These are phyloP conservation scores for Aspergillus ibericus DNA, from an alignment of 2,329 filamentous ascomycete genomes.

Conservation along the genomic window DNA sequence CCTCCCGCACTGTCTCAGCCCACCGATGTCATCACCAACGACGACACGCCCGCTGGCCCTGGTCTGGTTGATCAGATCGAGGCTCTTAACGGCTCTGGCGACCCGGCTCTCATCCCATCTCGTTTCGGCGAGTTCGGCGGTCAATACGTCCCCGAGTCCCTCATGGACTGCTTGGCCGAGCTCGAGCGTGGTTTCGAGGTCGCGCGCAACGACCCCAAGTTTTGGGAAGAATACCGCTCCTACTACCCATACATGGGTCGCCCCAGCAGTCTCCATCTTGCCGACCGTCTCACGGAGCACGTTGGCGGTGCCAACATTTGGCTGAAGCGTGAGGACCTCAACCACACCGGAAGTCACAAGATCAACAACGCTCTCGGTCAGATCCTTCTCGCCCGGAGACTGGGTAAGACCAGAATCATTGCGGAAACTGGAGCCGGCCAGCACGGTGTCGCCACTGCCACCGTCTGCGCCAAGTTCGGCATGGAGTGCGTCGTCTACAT, in stretches of 20 bases:
- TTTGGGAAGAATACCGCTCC: constrained; percentile 95
- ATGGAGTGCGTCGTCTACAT: constrained; percentile 99
- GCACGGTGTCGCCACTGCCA: constrained; percentile 96
- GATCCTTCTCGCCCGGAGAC: constrained; percentile 75
- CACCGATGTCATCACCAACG: constrained; percentile 65
- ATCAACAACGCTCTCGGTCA: constrained; percentile 99
- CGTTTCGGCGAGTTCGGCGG: constrained; percentile 95
- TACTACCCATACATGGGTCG: constrained; percentile 98
- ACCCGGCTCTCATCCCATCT: constrained; percentile 66
- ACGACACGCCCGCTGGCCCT: constrained; percentile 56
- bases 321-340: constrained; percentile 95
- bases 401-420: constrained; percentile 97
- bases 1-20: constrained; percentile 53
- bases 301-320: constrained; percentile 94
- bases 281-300: constrained; percentile 81
- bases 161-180: constrained; percentile 94
- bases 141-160: constrained; percentile 93
- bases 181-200: constrained; percentile 88
- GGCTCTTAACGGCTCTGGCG: constrained; percentile 67
- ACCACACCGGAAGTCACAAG: constrained; percentile 98
- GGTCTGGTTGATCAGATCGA: constrained; percentile 81
- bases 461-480: constrained; percentile 95
- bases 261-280: constrained; percentile 86
- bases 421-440: constrained; percentile 97
- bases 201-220: constrained; percentile 80